phyloP scores from a whole-genome alignment of 108 stramenopile genomes.

The Phaeodactylum tricornutum region DNA sequence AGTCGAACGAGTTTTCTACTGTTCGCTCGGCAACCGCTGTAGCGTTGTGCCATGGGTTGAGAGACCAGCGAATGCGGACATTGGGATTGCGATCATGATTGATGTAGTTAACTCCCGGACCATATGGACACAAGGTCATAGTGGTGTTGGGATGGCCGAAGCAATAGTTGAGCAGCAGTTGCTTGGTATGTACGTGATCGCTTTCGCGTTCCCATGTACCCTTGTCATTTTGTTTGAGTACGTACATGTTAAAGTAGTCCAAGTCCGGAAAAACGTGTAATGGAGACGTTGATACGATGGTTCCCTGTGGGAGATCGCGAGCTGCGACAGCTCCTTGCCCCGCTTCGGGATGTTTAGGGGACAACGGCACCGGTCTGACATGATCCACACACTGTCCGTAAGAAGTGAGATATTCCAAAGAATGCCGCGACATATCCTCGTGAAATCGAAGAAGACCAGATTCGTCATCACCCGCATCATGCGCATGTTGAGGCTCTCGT shows the following conservation, averaged over 20 bases:
- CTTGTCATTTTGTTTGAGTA: background rate
- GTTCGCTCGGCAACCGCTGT: too few relatives aligned
- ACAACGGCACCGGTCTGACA: conserved; percentile 31
- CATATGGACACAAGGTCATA: conserved; percentile 27
- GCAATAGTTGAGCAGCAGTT: conserved; percentile 37
- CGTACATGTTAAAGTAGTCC: conserved; percentile 3
- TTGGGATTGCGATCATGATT: conserved; percentile 23
- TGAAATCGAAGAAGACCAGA: too few relatives aligned
- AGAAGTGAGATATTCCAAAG: conserved; percentile 15
- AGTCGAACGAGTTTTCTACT: too few relatives aligned
- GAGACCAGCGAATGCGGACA: conserved; percentile 13
- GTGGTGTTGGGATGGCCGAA: conserved; percentile 28
- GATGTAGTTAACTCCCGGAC: conserved; percentile 25
- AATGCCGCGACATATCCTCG: too few relatives aligned
- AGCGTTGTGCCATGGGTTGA: background rate
- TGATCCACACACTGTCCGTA: conserved; percentile 45
- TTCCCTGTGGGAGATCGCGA: conserved; percentile 15
- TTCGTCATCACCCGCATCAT: too few relatives aligned
- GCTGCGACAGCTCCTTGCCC: conserved; percentile 43
- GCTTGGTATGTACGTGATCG: conserved; percentile 2
- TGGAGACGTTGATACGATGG: conserved; percentile 22
- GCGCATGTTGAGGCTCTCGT: too few relatives aligned
- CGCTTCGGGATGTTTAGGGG: conserved; percentile 29
- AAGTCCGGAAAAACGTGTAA: conserved; percentile 20
- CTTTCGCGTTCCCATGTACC: conserved; percentile 1